A percentile compares a stretch with the other conserved stretches of the same genome.
Evolutionary conservation across 257 asterid genomes (phyloP).

Genomic region (Scutellaria barbata): DNA sequence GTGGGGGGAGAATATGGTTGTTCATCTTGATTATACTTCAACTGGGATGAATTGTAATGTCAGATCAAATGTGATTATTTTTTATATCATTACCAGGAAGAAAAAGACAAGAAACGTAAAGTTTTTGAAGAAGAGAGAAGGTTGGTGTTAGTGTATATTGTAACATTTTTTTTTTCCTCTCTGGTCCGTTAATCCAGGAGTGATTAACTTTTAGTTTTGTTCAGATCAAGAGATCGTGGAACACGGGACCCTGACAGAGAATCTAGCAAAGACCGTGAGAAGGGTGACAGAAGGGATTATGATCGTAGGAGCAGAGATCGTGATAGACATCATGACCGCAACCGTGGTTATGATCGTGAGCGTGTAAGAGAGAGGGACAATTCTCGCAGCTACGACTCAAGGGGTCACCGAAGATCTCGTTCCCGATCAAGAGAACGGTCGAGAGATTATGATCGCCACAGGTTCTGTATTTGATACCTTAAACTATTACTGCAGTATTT

Average conservation of each 20-base stretch:
- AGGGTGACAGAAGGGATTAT: slow-evolving; percentile 65
- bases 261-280: slow-evolving; percentile 72
- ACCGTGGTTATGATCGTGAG: slow-evolving; percentile 56
- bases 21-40: slow-evolving; percentile 23
- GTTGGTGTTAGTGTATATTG: slow-evolving; percentile 39
- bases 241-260: slow-evolving; percentile 75
- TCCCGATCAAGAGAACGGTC: slow-evolving; percentile 85
- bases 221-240: slow-evolving; percentile 73
- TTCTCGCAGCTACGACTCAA: slow-evolving; percentile 74
- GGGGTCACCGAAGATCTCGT: slow-evolving; percentile 84
- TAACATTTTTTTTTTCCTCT: background rate
- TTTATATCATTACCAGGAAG: slow-evolving; percentile 69
- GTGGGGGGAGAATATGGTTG: slow-evolving; percentile 27
- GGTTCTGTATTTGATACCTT: slow-evolving; percentile 45
- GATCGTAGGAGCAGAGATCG: slow-evolving; percentile 76
- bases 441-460: slow-evolving; percentile 89
- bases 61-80: slow-evolving; percentile 13
- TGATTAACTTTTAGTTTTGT: slow-evolving; percentile 25
- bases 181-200: slow-evolving; percentile 3
- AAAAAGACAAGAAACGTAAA: slow-evolving; percentile 72
- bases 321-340: slow-evolving; percentile 56
- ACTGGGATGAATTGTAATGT: slow-evolving; percentile 13
- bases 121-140: slow-evolving; percentile 85
- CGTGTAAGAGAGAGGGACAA: slow-evolving; percentile 72
- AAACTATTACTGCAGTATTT: background rate